A percentile compares a stretch with the other conserved stretches of the same genome.
Conservation (phyloP, 139 green algal species). For the Tetraselmis chui region DNA sequence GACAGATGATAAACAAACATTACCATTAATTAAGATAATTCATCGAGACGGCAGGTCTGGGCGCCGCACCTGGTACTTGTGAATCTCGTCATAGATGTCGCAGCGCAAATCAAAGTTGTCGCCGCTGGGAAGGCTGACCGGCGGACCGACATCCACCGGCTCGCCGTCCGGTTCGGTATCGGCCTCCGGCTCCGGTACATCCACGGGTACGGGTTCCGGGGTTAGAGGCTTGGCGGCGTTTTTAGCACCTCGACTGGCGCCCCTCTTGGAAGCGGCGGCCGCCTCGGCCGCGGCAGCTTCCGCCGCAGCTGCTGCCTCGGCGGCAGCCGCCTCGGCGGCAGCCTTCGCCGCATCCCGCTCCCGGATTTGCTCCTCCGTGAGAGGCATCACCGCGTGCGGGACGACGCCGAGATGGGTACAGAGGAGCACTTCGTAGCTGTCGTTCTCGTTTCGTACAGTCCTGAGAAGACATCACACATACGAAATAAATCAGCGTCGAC, state of each 20-base stretch:
- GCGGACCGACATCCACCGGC: background rate
- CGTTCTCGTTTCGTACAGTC: background rate
- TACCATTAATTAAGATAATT: no score
- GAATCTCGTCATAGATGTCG: background rate
- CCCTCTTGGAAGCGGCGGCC: background rate
- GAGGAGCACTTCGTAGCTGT: background rate
- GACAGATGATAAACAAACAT: no score
- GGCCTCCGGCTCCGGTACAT: background rate
- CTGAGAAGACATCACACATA: no score
- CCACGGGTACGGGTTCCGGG: background rate
- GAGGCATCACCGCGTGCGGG: background rate
- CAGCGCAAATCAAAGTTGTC: background rate
- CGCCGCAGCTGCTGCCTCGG: background rate
- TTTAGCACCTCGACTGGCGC: background rate
- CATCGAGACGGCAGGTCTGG: no score
- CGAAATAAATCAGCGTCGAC: no score
- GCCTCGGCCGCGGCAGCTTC: background rate
- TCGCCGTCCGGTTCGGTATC: background rate
- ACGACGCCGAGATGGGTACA: background rate
- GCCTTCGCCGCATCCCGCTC: background rate
- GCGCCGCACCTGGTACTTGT: background rate
- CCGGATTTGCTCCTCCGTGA: background rate
- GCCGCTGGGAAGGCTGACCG: background rate
- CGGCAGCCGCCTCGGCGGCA: background rate
- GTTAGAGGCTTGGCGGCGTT: background rate